Evolutionary conservation across 2,329 filamentous ascomycete species (phyloP).

Genomic region (Aspergillus candidus): DNA sequence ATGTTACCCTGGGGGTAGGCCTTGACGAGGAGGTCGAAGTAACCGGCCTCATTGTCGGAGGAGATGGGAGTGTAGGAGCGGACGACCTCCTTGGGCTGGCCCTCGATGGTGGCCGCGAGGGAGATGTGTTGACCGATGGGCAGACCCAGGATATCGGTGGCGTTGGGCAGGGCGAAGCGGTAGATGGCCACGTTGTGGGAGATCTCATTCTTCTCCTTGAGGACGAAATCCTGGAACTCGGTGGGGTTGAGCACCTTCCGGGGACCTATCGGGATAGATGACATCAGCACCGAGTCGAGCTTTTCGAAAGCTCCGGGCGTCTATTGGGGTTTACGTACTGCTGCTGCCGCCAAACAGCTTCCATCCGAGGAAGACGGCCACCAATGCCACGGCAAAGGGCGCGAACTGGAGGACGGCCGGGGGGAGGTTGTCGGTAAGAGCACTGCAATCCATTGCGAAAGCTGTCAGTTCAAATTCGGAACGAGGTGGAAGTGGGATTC

Average conservation of each 20-base stretch:
- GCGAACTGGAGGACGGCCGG: conserved; percentile 80
- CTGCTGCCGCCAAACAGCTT: conserved; percentile 64
- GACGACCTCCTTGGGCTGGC: conserved; percentile 73
- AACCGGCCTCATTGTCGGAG: conserved; percentile 79
- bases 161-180: conserved; percentile 77
- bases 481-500: neutral
- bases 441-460: conserved; percentile 17
- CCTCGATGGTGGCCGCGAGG: conserved; percentile 74
- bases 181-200: conserved; percentile 99
- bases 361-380: conserved; percentile 59
- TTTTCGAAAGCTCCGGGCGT: no score
- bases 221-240: conserved; percentile 83
- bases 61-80: conserved; percentile 91
- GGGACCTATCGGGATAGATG: conserved; percentile 48
- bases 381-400: conserved; percentile 62
- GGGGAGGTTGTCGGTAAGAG: conserved; percentile 56
- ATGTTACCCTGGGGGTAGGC: conserved; percentile 97
- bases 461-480: conserved; percentile 1
- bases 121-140: conserved; percentile 99
- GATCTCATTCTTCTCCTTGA: conserved; percentile 90
- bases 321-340: conserved; percentile 49
- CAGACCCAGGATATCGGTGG: conserved; percentile 79
- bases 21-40: conserved; percentile 97
- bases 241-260: conserved; percentile 81
- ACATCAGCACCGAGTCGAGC: neutral